Conservation (phyloP, 495 filamentous ascomycete genomes). For the Penicillium mononematosum region DNA sequence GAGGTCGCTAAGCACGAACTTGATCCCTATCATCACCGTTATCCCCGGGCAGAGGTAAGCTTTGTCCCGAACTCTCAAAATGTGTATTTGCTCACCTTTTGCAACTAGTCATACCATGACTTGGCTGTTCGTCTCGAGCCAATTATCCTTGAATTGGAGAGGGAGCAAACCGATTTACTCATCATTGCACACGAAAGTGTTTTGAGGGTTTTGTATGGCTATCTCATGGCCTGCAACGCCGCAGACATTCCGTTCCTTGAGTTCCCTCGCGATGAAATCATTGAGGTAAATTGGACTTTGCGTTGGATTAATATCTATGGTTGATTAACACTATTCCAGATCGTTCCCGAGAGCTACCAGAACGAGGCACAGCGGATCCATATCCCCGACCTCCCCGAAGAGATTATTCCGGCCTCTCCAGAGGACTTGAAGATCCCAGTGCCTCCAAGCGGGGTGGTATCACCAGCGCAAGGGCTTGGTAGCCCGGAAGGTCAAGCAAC, state of each 20-base stretch:
- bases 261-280: conserved; percentile 95
- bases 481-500: conserved; percentile 46
- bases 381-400: conserved; percentile 62
- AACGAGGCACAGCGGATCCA: conserved; percentile 88
- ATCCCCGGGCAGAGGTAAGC: conserved; percentile 88
- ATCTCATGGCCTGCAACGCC: conserved; percentile 98
- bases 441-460: conserved; percentile 55
- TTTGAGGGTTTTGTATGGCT: conserved; percentile 92
- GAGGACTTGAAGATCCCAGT: conserved; percentile 85
- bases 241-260: conserved; percentile 89
- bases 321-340: conserved; percentile 47
- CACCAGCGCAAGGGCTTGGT: conserved; percentile 50
- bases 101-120: conserved; percentile 87
- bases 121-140: conserved; percentile 97
- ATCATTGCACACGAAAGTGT: conserved; percentile 99
- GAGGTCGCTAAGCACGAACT: conserved; percentile 90
- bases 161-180: conserved; percentile 92
- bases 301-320: conserved; percentile 11
- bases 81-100: conserved; percentile 11
- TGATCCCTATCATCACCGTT: conserved; percentile 96
- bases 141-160: conserved; percentile 95
- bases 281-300: conserved; percentile 60
- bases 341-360: conserved; percentile 95
- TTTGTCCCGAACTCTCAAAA: background rate
- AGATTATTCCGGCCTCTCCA: conserved; percentile 69